Base-by-base conservation (phyloP, 306 rosid genomes). In the Mimosa pudica region DNA sequence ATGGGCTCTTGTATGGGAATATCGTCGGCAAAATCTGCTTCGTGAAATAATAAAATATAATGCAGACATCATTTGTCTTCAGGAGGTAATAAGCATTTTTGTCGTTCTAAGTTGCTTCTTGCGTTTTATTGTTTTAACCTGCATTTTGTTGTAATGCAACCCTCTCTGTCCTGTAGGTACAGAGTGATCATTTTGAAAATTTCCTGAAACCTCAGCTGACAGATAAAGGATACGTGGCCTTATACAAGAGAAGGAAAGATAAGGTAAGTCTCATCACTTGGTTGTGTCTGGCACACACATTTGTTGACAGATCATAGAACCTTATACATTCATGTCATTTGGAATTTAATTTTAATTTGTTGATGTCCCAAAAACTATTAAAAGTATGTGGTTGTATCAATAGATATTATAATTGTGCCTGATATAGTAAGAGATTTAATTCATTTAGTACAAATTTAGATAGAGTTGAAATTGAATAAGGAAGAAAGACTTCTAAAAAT, bases 61-160 rank as follows among this genome's bases (percentile, higher is more conserved):
- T 35, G 82, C 88, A 12, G 86, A 79, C 74, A 87, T 87, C 61
- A 66, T 87, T 38, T 84, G 86, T 82, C 88, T 87, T 48, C 88
- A 84, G 47, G 90, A 87, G 90, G 88, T 84, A 16, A 57, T 24
- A 24, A 24, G 47, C 18, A 16, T 65, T 57, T 14, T 32, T n/a
- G n/a, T 72, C 76, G 30, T 24, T 24, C 30, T 24, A 24, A 24
- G 30, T 72, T 24, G 6, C 65, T 60, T 0, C 65, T 14, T 20
- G 14, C 10, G 36, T 6, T 20, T 20, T 60, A 13, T 24, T 60
- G 35, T 35, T 36, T 51, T 51, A 64, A 35, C 18, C 18, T 32
- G 47, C 14, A 46, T 35, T 66, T 63, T 14, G 47, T 46, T 65
- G 68, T 18, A 24, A 47, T 78, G 7, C 77, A 35, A 5, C 35